A percentile compares a stretch with the other conserved stretches of the same genome.
These are phyloP conservation scores for Oryza glaberrima DNA, from an alignment of 176 grass and related monocot genomes.

Conservation along the genomic window DNA sequence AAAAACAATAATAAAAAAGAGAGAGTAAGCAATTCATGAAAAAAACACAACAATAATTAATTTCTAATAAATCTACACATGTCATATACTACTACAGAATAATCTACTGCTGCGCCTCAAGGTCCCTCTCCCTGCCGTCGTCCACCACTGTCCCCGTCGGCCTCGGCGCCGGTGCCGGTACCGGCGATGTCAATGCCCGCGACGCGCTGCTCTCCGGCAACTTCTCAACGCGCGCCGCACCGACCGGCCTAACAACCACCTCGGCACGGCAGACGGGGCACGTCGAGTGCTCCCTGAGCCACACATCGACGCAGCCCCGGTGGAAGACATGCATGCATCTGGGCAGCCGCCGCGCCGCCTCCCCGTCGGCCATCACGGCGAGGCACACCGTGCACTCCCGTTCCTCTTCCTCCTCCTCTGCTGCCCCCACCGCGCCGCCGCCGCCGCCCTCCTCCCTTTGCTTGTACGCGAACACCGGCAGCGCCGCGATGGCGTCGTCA, in stretches of 20 bases:
- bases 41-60: not conserved
- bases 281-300: slow-evolving; percentile 56
- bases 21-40: not conserved
- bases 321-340: slow-evolving; percentile 70
- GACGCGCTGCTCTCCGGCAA: not conserved
- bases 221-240: not conserved
- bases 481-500: slow-evolving; percentile 43
- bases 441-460: not conserved
- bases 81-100: not conserved
- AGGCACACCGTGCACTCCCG: slow-evolving; percentile 63
- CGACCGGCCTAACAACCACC: not conserved
- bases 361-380: slow-evolving; percentile 38
- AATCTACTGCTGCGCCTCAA: slow-evolving; percentile 47
- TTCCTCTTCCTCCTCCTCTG: slow-evolving; percentile 18
- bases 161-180: no score
- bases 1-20: not conserved
- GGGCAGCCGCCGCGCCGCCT: slow-evolving; percentile 52
- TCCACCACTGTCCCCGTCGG: not conserved
- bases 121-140: slow-evolving; percentile 40
- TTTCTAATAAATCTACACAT: slow-evolving; percentile 1
- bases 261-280: slow-evolving; percentile 64
- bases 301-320: slow-evolving; percentile 61
- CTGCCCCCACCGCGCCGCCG: not conserved
- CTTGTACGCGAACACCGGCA: slow-evolving; percentile 45
- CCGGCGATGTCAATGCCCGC: not conserved